Percentiles rank a stretch among this genome's conserved stretches.
phyloP scores from a whole-genome alignment of 148 eudicot genomes.

The Nepenthes gracilis region DNA sequence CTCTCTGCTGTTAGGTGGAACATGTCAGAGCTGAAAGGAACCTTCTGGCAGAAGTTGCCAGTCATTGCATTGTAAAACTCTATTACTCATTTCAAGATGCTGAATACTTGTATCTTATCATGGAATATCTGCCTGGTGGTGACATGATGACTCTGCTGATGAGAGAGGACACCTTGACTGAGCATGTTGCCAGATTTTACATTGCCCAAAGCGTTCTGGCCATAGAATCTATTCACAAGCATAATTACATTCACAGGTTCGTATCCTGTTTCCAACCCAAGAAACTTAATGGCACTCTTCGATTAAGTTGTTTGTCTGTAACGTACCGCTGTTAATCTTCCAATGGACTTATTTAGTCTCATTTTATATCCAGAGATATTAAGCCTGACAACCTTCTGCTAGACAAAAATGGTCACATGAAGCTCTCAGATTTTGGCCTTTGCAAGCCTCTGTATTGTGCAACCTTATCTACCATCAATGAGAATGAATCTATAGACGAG shows the following conservation, averaged over 20 bases:
- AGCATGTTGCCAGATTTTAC: constrained; percentile 82
- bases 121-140: constrained; percentile 98
- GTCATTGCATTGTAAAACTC: constrained; percentile 86
- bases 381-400: constrained; percentile 96
- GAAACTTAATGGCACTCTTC: not conserved
- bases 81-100: constrained; percentile 95
- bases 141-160: constrained; percentile 94
- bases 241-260: constrained; percentile 92
- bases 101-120: constrained; percentile 76
- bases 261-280: constrained; percentile 4
- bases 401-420: constrained; percentile 95
- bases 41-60: constrained; percentile 91
- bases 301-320: not conserved
- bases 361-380: constrained; percentile 56
- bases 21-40: constrained; percentile 97
- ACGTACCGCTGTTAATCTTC: not conserved
- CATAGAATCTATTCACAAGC: constrained; percentile 93
- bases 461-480: constrained; percentile 79
- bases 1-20: constrained; percentile 49
- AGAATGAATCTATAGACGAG: constrained; percentile 73
- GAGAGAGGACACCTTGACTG: constrained; percentile 86
- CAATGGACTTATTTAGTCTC: not conserved
- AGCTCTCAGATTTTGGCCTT: constrained; percentile 96
- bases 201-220: constrained; percentile 92
- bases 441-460: constrained; percentile 97